These are phyloP conservation scores for Cornus kousa DNA, from an alignment of 148 eudicot species.

Conservation along the genomic window DNA sequence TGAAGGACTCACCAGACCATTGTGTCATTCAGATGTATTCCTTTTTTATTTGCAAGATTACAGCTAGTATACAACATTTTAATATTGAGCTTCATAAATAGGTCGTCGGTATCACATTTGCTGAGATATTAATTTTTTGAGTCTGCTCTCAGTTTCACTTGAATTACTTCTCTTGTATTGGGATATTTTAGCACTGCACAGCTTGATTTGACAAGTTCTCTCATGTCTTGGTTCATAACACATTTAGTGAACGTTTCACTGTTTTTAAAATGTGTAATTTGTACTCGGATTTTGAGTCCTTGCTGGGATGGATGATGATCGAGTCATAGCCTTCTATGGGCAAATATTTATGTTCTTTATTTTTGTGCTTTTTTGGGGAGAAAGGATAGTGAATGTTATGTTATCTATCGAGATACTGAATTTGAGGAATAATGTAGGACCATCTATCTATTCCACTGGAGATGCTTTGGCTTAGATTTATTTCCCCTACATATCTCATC, in stretches of 20 bases:
- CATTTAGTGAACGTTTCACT: no score
- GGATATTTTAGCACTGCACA: neutral
- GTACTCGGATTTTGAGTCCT: no score
- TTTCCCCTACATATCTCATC: neutral
- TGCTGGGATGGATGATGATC: no score
- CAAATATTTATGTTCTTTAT: neutral
- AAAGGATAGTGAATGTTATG: neutral
- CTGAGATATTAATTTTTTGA: neutral
- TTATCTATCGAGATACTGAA: neutral
- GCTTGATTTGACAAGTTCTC: neutral
- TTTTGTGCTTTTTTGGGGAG: neutral
- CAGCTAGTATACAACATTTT: neutral
- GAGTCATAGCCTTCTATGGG: neutral
- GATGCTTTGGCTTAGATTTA: neutral
- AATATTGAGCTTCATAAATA: neutral
- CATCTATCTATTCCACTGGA: neutral
- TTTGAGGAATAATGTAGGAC: neutral
- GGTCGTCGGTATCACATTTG: neutral
- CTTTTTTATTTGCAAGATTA: neutral
- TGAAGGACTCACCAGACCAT: neutral
- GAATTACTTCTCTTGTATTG: neutral
- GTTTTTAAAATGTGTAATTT: no score
- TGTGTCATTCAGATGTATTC: neutral
- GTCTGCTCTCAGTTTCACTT: neutral
- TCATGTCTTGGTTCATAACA: neutral